Conservation (phyloP, 306 rosid genomes). For the Gastrolobium bilobum region DNA sequence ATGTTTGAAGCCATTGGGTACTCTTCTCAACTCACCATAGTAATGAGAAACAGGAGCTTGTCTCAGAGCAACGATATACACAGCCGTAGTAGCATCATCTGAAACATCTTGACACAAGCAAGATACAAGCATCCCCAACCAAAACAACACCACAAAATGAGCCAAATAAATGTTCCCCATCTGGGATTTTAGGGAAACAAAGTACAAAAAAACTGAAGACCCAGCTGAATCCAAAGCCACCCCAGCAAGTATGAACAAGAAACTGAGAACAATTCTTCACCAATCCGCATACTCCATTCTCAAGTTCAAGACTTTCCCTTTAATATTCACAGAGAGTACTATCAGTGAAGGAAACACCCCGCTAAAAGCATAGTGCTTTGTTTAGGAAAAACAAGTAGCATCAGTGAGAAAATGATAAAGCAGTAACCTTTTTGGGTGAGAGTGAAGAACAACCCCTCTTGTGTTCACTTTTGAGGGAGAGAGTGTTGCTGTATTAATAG, state of each 20-base stretch:
- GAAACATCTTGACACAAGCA: conserved; percentile 65
- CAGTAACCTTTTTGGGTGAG: conserved; percentile 57
- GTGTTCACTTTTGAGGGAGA: conserved; percentile 50
- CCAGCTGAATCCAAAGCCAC: conserved; percentile 44
- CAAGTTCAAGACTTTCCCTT: conserved; percentile 44
- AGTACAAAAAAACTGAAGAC: conserved; percentile 37
- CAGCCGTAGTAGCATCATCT: conserved; percentile 63
- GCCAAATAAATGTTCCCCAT: conserved; percentile 64
- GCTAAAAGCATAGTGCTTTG: conserved; percentile 40
- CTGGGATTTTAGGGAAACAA: conserved; percentile 39
- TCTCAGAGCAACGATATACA: conserved; percentile 84
- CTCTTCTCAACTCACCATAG: conserved; percentile 61
- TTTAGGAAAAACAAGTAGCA: conserved; percentile 40
- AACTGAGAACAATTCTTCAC: conserved; percentile 45
- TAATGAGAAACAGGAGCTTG: conserved; percentile 72
- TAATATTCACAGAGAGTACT: conserved; percentile 17
- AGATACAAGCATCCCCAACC: conserved; percentile 57
- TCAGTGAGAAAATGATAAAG: conserved; percentile 55
- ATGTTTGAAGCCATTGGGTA: conserved; percentile 49
- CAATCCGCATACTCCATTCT: conserved; percentile 55
- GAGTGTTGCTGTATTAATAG: conserved; percentile 53
- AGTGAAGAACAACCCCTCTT: conserved; percentile 43
- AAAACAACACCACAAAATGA: conserved; percentile 56
- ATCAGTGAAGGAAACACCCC: conserved; percentile 43
- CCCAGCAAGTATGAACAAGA: conserved; percentile 30